Percentiles rank a stretch among this genome's conserved stretches.
Conservation (phyloP, 176 grass and related monocot genomes). For the Pontederia crassipes region DNA sequence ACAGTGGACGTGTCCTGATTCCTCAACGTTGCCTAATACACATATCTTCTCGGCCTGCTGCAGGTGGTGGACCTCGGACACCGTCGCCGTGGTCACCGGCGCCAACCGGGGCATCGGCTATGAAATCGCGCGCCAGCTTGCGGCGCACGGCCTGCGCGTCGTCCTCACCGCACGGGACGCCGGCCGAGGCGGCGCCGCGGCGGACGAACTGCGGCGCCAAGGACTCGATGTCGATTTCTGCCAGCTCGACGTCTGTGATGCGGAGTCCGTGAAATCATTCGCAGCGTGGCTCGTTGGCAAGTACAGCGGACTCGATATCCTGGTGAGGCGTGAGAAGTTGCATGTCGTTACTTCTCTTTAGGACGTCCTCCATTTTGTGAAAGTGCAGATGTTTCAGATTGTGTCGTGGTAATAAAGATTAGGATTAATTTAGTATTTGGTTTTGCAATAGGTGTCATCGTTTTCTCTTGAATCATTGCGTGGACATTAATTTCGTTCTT, state of each 20-base stretch:
- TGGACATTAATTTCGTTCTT: too few relatives aligned
- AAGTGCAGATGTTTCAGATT: not conserved
- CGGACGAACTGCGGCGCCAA: conserved; percentile 17
- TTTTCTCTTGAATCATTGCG: too few relatives aligned
- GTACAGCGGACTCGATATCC: conserved; percentile 57
- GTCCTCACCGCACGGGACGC: conserved; percentile 56
- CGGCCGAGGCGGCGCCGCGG: conserved; percentile 23
- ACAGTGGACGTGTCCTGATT: too few relatives aligned
- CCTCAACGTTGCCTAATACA: too few relatives aligned
- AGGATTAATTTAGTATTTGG: too few relatives aligned
- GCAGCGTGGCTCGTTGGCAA: conserved; percentile 32
- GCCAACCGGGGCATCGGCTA: conserved; percentile 76
- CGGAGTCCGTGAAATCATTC: conserved; percentile 48
- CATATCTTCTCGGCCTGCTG: conserved; percentile 1
- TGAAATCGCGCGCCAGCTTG: conserved; percentile 61
- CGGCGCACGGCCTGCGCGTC: conserved; percentile 53
- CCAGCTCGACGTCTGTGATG: conserved; percentile 56
- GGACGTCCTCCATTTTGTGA: not conserved
- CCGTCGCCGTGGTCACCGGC: conserved; percentile 65
- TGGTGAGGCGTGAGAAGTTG: conserved; percentile 35
- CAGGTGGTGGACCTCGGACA: conserved; percentile 33
- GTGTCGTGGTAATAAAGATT: not conserved
- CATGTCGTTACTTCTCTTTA: not conserved
- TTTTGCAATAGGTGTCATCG: too few relatives aligned
- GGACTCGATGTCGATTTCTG: conserved; percentile 32